A percentile compares a stretch with the other conserved stretches of the same genome.
Evolutionary conservation across 2,329 filamentous ascomycete genomes (phyloP).

Genomic region (Hirsutella minnesotensis): DNA sequence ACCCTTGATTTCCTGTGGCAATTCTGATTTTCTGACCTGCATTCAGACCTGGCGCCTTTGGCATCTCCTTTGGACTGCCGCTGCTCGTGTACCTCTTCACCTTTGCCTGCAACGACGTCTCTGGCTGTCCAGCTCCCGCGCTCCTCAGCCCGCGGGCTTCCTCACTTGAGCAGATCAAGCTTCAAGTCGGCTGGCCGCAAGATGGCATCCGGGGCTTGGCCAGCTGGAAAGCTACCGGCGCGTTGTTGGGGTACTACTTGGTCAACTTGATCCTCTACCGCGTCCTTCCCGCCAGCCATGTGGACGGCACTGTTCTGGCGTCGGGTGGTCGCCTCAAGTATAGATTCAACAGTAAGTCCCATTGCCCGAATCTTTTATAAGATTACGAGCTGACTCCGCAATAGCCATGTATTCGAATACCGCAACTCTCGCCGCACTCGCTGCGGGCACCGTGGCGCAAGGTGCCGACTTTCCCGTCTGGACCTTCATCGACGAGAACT

Average conservation of each 20-base stretch:
- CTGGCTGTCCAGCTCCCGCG: constrained; percentile 80
- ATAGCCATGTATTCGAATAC: constrained; percentile 66
- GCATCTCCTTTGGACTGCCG: constrained; percentile 71
- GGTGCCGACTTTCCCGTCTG: constrained; percentile 79
- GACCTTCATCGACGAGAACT: constrained; percentile 89
- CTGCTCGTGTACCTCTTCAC: constrained; percentile 65
- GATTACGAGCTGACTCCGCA: background rate
- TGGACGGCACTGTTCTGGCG: constrained; percentile 57
- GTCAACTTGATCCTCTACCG: constrained; percentile 65
- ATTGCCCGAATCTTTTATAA: constrained; percentile 5
- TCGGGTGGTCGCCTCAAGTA: constrained; percentile 70
- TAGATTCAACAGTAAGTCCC: constrained; percentile 57
- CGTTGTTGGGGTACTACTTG: constrained; percentile 65
- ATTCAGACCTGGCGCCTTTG: constrained; percentile 59
- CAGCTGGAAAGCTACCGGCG: constrained; percentile 57
- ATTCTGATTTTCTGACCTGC: background rate
- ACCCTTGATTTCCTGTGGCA: constrained; percentile 2
- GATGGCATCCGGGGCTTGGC: constrained; percentile 59
- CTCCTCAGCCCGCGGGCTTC: constrained; percentile 62
- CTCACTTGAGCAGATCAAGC: constrained; percentile 59
- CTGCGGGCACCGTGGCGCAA: constrained; percentile 62
- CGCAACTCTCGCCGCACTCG: constrained; percentile 57
- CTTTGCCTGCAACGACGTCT: constrained; percentile 85
- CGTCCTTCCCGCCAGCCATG: constrained; percentile 61
- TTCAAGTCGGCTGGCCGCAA: constrained; percentile 70